A percentile compares a stretch with the other conserved stretches of the same genome.
Conservation (phyloP, 176 grass and related monocot species). For the Puya raimondii region DNA sequence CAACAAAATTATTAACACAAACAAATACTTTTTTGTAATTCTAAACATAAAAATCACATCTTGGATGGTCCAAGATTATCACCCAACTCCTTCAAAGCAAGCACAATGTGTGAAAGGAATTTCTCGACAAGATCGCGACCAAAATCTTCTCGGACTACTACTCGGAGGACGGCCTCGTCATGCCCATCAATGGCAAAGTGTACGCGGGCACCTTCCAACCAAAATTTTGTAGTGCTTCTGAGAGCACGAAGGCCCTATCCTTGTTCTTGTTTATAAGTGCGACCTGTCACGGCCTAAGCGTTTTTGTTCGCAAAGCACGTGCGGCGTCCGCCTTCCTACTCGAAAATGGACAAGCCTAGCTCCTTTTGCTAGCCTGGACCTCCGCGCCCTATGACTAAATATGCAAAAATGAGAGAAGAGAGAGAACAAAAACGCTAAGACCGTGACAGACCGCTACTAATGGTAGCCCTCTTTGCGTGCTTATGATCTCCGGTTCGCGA, state of each 20-base stretch:
- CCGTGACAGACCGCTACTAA: conserved; percentile 80
- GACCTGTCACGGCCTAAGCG: no score
- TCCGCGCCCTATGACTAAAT: no score
- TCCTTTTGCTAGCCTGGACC: no score
- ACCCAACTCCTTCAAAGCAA: conserved; percentile 35
- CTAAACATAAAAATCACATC: no score
- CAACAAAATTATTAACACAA: no score
- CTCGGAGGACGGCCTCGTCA: conserved; percentile 59
- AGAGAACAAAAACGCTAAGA: no score
- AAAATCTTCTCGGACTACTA: conserved; percentile 69
- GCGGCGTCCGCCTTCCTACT: no score
- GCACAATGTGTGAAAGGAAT: conserved; percentile 46
- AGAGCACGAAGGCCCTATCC: conserved; percentile 36
- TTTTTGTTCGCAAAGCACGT: no score
- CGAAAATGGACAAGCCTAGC: no score
- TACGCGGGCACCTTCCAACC: conserved; percentile 81
- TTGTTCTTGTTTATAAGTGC: conserved; percentile 33
- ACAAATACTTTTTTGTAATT: no score
- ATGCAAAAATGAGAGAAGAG: no score
- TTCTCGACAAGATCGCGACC: conserved; percentile 40
- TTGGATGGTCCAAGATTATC: no score
- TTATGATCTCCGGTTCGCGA: conserved; percentile 37
- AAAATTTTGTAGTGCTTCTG: conserved; percentile 41
- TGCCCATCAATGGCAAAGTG: conserved; percentile 63
- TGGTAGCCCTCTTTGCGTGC: conserved; percentile 63